phyloP scores from a whole-genome alignment of 805 yeast species.

The Metschnikowia borealis region DNA sequence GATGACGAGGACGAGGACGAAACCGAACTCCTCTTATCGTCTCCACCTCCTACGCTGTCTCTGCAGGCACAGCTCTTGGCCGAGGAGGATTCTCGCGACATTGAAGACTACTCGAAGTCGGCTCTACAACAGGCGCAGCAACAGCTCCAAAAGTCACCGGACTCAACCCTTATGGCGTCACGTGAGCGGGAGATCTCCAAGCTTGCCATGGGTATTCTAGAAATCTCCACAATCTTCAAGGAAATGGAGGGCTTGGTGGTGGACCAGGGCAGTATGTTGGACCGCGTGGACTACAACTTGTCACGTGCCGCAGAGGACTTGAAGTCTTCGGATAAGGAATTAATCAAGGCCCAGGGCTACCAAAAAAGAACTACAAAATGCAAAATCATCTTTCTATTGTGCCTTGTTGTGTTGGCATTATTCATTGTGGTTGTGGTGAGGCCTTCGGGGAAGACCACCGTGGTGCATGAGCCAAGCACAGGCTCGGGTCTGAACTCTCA shows the following conservation, averaged over 20 bases:
- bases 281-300: constrained; percentile 89
- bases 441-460: constrained; percentile 40
- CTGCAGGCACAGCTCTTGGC: constrained; percentile 7
- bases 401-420: constrained; percentile 66
- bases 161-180: constrained; percentile 47
- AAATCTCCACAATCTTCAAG: constrained; percentile 86
- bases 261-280: constrained; percentile 93
- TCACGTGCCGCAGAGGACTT: constrained; percentile 75
- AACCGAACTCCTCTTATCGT: constrained; percentile 1
- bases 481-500: background rate
- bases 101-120: constrained; percentile 49
- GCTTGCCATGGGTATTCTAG: constrained; percentile 90
- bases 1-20: constrained; percentile 67
- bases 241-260: constrained; percentile 89
- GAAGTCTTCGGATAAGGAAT: constrained; percentile 71
- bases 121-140: constrained; percentile 48
- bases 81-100: constrained; percentile 14
- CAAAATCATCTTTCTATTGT: constrained; percentile 71
- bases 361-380: constrained; percentile 91
- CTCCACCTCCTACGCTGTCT: background rate
- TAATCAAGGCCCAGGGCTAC: constrained; percentile 70
- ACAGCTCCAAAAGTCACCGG: constrained; percentile 19
- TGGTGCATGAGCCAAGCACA: constrained; percentile 18
- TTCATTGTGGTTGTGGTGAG: constrained; percentile 67
- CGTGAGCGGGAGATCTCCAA: constrained; percentile 88